Evolutionary conservation across 192 early-diverging fungal genomes (phyloP), one percentile per base, ranked within the genome.

Genomic region (Lobosporangium transversale): DNA sequence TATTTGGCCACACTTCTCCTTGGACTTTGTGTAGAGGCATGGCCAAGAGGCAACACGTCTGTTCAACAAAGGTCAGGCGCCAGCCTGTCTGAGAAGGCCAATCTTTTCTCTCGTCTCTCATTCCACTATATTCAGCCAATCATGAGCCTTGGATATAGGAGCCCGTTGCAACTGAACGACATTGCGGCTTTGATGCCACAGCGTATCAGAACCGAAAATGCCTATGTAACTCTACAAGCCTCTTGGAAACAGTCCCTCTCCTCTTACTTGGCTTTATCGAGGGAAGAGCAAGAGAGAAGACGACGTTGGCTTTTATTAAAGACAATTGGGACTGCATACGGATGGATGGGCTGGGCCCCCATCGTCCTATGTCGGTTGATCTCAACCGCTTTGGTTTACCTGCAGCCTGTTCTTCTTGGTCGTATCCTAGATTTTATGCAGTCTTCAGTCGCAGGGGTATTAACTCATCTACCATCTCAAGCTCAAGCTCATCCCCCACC

Each of bases 91-190:
- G 71, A 75, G 29, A 75, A 66, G 21, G 56, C 71, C 32, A 75
- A 75, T 58, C 26, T 75, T 1, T 27, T 75, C 35, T 75, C 71
- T 6, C 56, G 71, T 23, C 45, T 66, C 18, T 75, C 58, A 12
- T 66, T 66, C 43, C 58, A 66, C 21, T 75, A 75, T 40, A 66
- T 75, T 33, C 71, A 75, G n/a, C 42, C 14, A 8, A 53, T 75
- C 32, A 75, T 75, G 57, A 61, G 42, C 35, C 30, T 43, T 10
- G 71, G 71, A 2, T 75, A 75, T 52, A 60, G 31, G 10, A 49
- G 63, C 9, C 71, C 57, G 0, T 26, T 75, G 0, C 55, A 35
- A 14, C 14, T 66, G 31, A 24, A 33, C 6, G 71, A 75, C 21
- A 32, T 75, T 5, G 29, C 14, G 6, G 29, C 54, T 30, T 27